phyloP scores from a whole-genome alignment of 441 rosid genomes.

The Pelargonium cotyledonis region DNA sequence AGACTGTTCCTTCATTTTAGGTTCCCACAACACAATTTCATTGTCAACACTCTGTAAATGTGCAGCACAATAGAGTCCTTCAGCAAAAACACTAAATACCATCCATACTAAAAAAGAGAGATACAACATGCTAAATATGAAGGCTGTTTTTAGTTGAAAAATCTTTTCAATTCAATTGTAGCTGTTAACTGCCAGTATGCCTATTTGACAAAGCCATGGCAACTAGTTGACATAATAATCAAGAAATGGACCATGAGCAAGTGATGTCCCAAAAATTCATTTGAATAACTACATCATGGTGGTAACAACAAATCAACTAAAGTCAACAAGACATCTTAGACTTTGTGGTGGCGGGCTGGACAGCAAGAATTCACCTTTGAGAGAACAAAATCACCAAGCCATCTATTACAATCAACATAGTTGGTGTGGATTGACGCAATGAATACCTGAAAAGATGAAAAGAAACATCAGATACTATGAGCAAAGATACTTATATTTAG shows the following conservation, averaged over 20 bases:
- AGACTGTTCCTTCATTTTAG: constrained; percentile 87
- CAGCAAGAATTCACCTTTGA: constrained; percentile 56
- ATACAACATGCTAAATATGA: no score
- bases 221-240: no score
- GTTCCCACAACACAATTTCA: constrained; percentile 94
- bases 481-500: not conserved
- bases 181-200: no score
- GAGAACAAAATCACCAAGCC: constrained; percentile 91
- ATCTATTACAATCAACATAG: constrained; percentile 86
- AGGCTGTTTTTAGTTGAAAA: no score
- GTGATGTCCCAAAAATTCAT: no score
- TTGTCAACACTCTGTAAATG: constrained; percentile 83
- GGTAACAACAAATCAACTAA: not conserved
- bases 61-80: constrained; percentile 14
- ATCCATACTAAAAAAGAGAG: not conserved
- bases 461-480: constrained; percentile 7
- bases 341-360: not conserved
- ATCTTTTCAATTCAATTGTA: no score
- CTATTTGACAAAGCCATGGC: no score
- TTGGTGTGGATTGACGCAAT: constrained; percentile 89
- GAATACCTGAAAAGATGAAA: constrained; percentile 52
- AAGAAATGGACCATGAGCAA: no score
- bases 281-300: no score
- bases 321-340: not conserved
- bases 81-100: constrained; percentile 11